Conservation (phyloP, 495 filamentous ascomycete genomes). For the Aspergillus sclerotioniger region DNA sequence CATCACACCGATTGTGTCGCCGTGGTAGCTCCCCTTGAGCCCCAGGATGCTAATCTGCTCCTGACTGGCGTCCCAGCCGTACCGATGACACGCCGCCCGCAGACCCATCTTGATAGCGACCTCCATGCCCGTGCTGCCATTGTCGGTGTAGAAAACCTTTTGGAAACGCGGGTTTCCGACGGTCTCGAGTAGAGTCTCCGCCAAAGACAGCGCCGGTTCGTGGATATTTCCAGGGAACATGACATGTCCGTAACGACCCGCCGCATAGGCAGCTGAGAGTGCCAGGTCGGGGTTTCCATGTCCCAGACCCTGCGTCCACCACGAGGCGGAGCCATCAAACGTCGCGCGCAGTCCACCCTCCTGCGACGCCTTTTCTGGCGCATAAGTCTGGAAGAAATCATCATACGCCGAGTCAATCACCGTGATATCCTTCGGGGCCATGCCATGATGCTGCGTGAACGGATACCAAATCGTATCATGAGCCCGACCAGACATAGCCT, state of each 20-base stretch:
- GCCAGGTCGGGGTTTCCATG: slow-evolving; percentile 67
- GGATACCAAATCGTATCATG: slow-evolving; percentile 71
- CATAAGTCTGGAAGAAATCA: slow-evolving; percentile 67
- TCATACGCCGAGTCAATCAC: slow-evolving; percentile 74
- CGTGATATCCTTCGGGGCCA: slow-evolving; percentile 56
- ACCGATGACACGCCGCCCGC: slow-evolving; percentile 58
- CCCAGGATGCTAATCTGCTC: slow-evolving; percentile 64
- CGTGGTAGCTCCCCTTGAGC: slow-evolving; percentile 74
- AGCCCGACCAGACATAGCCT: slow-evolving; percentile 57
- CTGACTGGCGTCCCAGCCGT: slow-evolving; percentile 57
- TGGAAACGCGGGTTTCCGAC: slow-evolving; percentile 58
- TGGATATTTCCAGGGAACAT: slow-evolving; percentile 77
- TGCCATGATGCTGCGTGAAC: slow-evolving; percentile 72
- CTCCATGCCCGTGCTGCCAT: slow-evolving; percentile 76
- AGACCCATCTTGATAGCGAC: slow-evolving; percentile 80
- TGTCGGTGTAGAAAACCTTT: slow-evolving; percentile 75
- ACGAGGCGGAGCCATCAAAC: slow-evolving; percentile 77
- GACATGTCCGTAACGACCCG: slow-evolving; percentile 80
- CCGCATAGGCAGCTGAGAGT: slow-evolving; percentile 71
- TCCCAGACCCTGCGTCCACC: slow-evolving; percentile 84
- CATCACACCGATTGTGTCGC: slow-evolving; percentile 81
- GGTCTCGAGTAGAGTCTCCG: slow-evolving; percentile 54
- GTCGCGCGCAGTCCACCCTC: slow-evolving; percentile 49
- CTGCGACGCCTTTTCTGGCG: slow-evolving; percentile 6
- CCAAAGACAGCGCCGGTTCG: slow-evolving; percentile 65